phyloP scores from a whole-genome alignment of 352 stramenopile genomes.

The Phytophthora cajani region DNA sequence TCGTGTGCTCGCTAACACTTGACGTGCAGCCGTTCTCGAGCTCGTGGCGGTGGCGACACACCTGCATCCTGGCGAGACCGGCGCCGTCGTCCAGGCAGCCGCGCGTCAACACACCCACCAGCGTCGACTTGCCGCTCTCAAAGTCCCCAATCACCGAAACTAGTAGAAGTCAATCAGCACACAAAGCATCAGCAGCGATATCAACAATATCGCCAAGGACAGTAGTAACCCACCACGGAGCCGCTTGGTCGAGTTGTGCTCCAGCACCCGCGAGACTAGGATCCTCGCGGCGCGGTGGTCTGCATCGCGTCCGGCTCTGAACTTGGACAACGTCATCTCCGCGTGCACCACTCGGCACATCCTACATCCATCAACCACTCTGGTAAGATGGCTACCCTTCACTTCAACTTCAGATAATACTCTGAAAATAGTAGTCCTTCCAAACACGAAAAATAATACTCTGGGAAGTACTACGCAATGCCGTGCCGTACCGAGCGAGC shows the following conservation, averaged over 20 bases:
- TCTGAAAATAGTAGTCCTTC: slow-evolving; percentile 2
- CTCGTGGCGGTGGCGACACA: slow-evolving; percentile 91
- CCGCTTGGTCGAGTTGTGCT: slow-evolving; percentile 64
- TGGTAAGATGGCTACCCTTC: slow-evolving; percentile 13
- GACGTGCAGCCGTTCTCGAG: slow-evolving; percentile 90
- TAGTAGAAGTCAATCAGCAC: slow-evolving; percentile 14
- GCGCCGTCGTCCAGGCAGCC: slow-evolving; percentile 85
- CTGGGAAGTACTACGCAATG: neutral
- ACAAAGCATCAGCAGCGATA: neutral
- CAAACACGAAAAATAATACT: neutral
- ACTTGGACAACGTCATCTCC: slow-evolving; percentile 68
- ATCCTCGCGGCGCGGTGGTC: slow-evolving; percentile 54
- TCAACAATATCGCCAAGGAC: neutral
- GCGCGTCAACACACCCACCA: slow-evolving; percentile 89
- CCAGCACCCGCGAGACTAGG: slow-evolving; percentile 54
- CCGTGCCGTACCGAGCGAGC: slow-evolving; percentile 46
- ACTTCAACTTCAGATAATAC: slow-evolving; percentile 23
- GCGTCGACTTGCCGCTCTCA: slow-evolving; percentile 90
- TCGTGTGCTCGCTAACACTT: slow-evolving; percentile 89
- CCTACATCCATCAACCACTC: slow-evolving; percentile 28
- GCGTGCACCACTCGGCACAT: slow-evolving; percentile 83
- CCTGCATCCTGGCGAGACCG: slow-evolving; percentile 88
- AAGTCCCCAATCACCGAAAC: slow-evolving; percentile 89
- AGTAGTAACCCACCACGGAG: slow-evolving; percentile 49
- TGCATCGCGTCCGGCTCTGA: slow-evolving; percentile 50